Conservation (phyloP, 2,329 filamentous ascomycete species). For the Phyllosticta capitalensis region DNA sequence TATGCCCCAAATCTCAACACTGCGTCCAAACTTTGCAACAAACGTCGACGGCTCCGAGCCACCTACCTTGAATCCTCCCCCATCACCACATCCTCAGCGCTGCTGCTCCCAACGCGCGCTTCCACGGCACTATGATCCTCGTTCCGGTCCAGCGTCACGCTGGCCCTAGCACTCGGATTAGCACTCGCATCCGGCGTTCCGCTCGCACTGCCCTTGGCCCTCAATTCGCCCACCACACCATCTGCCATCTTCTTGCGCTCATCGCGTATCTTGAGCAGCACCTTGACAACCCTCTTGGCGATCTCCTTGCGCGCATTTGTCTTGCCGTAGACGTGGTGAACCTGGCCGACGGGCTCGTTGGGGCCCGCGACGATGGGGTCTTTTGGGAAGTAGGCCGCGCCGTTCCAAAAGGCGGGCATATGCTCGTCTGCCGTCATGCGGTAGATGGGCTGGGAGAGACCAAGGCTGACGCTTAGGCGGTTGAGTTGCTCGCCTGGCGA, state of each 20-base stretch:
- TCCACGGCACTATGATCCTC: background rate
- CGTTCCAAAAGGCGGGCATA: slow-evolving; percentile 24
- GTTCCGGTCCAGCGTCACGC: background rate
- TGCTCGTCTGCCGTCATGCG: slow-evolving; percentile 2
- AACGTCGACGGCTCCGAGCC: background rate
- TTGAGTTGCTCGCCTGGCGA: slow-evolving; percentile 2
- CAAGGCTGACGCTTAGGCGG: slow-evolving; percentile 8
- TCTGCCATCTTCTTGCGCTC: slow-evolving; percentile 16
- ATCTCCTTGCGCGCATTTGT: slow-evolving; percentile 42
- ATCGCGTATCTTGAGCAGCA: slow-evolving; percentile 28
- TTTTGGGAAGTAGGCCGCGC: slow-evolving; percentile 25
- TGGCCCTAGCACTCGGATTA: background rate
- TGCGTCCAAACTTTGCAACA: too few relatives aligned
- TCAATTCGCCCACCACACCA: slow-evolving; percentile 9
- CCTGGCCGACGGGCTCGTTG: slow-evolving; percentile 34
- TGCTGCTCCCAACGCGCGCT: background rate
- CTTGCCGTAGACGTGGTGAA: slow-evolving; percentile 36
- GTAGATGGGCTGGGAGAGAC: slow-evolving; percentile 8
- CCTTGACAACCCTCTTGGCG: slow-evolving; percentile 31
- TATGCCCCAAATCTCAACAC: too few relatives aligned
- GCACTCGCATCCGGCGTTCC: background rate
- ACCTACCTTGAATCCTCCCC: background rate
- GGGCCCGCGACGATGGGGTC: slow-evolving; percentile 13
- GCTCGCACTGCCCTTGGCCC: background rate
- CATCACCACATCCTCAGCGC: background rate